phyloP scores from a whole-genome alignment of 2,329 filamentous ascomycete species.

The Teratosphaeria zuluensis region DNA sequence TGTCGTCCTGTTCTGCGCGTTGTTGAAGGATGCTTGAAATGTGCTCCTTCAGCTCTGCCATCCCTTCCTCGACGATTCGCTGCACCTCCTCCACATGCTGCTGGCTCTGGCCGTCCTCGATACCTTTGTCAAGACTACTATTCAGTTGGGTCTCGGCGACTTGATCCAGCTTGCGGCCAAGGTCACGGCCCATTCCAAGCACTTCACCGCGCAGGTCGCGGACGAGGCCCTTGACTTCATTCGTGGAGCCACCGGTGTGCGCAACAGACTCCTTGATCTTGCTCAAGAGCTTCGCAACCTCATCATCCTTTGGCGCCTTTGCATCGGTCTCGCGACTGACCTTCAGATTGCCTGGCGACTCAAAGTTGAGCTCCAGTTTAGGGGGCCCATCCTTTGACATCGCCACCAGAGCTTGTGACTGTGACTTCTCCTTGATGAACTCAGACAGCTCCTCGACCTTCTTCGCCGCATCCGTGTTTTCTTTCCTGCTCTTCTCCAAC shows the following conservation, averaged over 20 bases:
- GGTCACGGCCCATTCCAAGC: constrained; percentile 84
- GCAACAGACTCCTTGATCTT: constrained; percentile 86
- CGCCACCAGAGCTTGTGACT: constrained; percentile 45
- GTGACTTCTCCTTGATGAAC: constrained; percentile 44
- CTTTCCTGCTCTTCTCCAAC: constrained; percentile 46
- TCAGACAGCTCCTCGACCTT: constrained; percentile 51
- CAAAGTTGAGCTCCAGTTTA: constrained; percentile 26
- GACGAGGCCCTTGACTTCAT: constrained; percentile 83
- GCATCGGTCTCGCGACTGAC: constrained; percentile 24
- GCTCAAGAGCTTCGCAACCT: constrained; percentile 71
- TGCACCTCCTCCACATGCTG: constrained; percentile 58
- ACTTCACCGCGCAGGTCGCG: constrained; percentile 87
- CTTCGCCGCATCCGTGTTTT: constrained; percentile 46
- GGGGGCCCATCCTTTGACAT: constrained; percentile 30
- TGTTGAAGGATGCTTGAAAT: constrained; percentile 72
- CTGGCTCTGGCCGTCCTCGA: constrained; percentile 31
- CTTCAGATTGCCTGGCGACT: constrained; percentile 17
- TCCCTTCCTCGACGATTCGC: constrained; percentile 67
- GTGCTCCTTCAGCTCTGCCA: constrained; percentile 74
- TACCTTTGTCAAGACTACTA: constrained; percentile 31
- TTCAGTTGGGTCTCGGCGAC: constrained; percentile 33
- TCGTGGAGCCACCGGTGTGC: constrained; percentile 78
- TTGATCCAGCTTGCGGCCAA: constrained; percentile 77
- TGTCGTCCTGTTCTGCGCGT: constrained; percentile 45
- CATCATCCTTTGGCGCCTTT: constrained; percentile 55